These are phyloP conservation scores for Staphylotrichum longicolle DNA, from an alignment of 495 filamentous ascomycete species.

Conservation along the genomic window DNA sequence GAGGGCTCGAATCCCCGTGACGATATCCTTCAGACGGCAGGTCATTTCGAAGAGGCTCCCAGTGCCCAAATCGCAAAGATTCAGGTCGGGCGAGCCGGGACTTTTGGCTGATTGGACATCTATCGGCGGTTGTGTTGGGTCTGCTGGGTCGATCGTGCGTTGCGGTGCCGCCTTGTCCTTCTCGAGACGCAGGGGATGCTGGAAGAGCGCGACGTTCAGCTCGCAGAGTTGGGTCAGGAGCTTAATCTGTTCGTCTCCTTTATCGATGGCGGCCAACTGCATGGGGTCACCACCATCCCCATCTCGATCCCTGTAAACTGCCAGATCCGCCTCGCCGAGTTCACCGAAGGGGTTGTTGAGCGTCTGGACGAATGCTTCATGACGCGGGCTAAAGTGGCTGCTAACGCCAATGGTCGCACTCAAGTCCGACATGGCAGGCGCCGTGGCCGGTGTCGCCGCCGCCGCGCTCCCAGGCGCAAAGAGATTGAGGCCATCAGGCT, in stretches of 20 bases:
- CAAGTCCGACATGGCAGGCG: not conserved
- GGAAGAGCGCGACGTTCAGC: conserved; percentile 4
- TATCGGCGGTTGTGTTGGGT: not conserved
- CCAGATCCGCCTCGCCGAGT: not conserved
- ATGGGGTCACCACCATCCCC: not conserved
- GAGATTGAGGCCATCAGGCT: not conserved
- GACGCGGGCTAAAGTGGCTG: not conserved
- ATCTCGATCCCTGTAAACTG: not conserved
- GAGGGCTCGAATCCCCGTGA: not conserved
- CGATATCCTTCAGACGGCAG: conserved; percentile 1
- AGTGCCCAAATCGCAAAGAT: not conserved
- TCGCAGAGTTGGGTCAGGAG: conserved; percentile 2
- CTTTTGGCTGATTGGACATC: not conserved
- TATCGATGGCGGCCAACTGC: not conserved
- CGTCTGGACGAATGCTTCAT: not conserved
- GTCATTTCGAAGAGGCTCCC: conserved; percentile 3
- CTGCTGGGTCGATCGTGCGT: not conserved
- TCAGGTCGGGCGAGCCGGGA: not conserved
- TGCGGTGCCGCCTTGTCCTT: not conserved
- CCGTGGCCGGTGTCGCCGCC: not conserved
- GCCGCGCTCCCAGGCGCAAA: not conserved
- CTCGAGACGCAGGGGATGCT: not conserved
- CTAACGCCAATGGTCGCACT: not conserved
- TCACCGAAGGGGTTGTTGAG: not conserved
- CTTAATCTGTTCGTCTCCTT: not conserved